Conservation (phyloP, 345 rosid genomes). For the Fremontodendron californicum region DNA sequence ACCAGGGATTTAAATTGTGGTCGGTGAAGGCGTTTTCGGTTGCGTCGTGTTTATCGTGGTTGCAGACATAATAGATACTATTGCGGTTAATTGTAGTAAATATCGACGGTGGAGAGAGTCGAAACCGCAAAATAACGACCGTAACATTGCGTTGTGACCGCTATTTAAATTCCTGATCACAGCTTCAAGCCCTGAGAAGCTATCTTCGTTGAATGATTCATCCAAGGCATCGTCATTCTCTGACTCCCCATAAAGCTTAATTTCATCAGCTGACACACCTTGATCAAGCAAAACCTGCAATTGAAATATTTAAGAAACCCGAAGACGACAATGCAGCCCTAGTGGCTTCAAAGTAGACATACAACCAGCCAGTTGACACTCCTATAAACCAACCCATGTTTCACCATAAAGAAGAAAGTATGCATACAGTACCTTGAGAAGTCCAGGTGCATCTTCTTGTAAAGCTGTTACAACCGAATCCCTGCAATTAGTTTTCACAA, state of each 20-base stretch:
- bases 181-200: conserved; percentile 79
- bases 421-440: conserved; percentile 52
- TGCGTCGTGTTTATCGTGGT: too few relatives aligned
- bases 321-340: not conserved
- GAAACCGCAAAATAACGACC: too few relatives aligned
- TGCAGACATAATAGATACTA: too few relatives aligned
- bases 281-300: conserved; percentile 60
- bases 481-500: conserved; percentile 43
- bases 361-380: not conserved
- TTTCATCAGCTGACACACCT: conserved; percentile 69
- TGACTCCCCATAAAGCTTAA: conserved; percentile 74
- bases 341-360: not conserved
- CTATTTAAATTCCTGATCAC: too few relatives aligned
- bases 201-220: conserved; percentile 55
- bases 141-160: too few relatives aligned
- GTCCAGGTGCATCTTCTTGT: conserved; percentile 96
- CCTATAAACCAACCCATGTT: not conserved
- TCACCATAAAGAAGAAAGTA: not conserved
- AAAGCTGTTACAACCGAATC: conserved; percentile 77
- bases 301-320: conserved; percentile 9
- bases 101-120: too few relatives aligned
- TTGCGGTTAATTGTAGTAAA: too few relatives aligned
- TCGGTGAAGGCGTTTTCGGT: too few relatives aligned
- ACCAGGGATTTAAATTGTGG: too few relatives aligned
- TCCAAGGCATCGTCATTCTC: conserved; percentile 50